Evolutionary conservation across 768 basidiomycete species (phyloP).

Genomic region (Rhizopogon salebrosus): DNA sequence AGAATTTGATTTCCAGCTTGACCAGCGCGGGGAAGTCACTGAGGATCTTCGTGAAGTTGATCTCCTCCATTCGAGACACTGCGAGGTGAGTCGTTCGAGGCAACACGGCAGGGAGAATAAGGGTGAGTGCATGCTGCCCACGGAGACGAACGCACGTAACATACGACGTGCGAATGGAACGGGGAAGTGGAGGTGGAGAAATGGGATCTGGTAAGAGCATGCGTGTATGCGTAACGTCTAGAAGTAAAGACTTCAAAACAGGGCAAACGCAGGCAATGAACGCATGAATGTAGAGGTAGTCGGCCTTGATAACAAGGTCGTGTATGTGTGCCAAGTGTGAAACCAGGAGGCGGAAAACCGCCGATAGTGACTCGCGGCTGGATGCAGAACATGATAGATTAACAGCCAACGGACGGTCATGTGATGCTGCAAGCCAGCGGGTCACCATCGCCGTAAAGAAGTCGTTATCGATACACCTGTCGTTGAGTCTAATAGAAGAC

Average conservation of each 20-base stretch:
- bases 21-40: constrained; percentile 13
- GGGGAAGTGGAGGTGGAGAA: not conserved
- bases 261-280: constrained; percentile 11
- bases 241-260: constrained; percentile 4
- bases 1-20: constrained; percentile 14
- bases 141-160: constrained; percentile 12
- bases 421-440: constrained; percentile 16
- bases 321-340: constrained; percentile 16
- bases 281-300: constrained; percentile 12
- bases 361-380: constrained; percentile 14
- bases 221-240: too few relatives aligned
- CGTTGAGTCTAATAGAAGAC: constrained; percentile 22
- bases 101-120: constrained; percentile 13
- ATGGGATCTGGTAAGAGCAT: too few relatives aligned
- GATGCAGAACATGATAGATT: constrained; percentile 8
- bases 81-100: constrained; percentile 19
- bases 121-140: constrained; percentile 7
- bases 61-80: constrained; percentile 8
- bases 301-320: constrained; percentile 13
- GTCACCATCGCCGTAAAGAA: constrained; percentile 21
- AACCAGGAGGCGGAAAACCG: constrained; percentile 14
- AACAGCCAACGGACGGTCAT: constrained; percentile 17
- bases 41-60: constrained; percentile 11
- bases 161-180: constrained; percentile 12
- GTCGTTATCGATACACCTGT: constrained; percentile 25